Conservation (phyloP, 2,329 filamentous ascomycete genomes). For the Penicillium sp. region DNA sequence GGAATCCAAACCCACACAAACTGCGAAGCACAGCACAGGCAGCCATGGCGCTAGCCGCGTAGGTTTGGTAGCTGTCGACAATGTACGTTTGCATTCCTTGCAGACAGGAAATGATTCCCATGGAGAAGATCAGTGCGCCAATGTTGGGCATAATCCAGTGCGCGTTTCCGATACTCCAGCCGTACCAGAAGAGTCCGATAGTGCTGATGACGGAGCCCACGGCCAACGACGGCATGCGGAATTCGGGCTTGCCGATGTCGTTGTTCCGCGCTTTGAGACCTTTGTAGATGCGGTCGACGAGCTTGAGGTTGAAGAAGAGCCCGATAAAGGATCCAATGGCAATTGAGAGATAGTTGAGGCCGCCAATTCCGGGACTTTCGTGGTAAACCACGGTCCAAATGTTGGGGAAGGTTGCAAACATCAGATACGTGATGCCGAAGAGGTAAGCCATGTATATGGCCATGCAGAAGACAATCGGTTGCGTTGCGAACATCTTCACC, state of each 20-base stretch:
- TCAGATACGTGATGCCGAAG: background rate
- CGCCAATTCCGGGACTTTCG: background rate
- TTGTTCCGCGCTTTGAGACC: background rate
- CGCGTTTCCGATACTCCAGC: background rate
- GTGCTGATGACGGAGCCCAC: background rate
- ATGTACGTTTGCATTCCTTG: conserved; percentile 42
- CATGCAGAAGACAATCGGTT: conserved; percentile 60
- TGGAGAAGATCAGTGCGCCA: conserved; percentile 50
- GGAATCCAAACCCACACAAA: conserved; percentile 34
- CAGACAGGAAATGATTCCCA: conserved; percentile 41
- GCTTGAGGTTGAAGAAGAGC: background rate
- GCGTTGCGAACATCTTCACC: conserved; percentile 54
- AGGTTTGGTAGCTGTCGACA: conserved; percentile 33
- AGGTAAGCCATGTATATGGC: conserved; percentile 54
- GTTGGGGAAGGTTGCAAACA: background rate
- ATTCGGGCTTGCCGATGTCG: background rate
- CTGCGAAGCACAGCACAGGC: conserved; percentile 27
- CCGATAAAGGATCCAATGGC: background rate
- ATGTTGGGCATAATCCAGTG: conserved; percentile 51
- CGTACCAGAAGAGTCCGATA: conserved; percentile 53
- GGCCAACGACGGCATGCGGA: background rate
- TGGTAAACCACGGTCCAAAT: background rate
- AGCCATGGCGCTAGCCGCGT: conserved; percentile 31
- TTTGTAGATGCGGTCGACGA: background rate
- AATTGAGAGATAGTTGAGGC: background rate